Evolutionary conservation across 345 rosid genomes (phyloP).

Genomic region (Euphorbia lathyris): DNA sequence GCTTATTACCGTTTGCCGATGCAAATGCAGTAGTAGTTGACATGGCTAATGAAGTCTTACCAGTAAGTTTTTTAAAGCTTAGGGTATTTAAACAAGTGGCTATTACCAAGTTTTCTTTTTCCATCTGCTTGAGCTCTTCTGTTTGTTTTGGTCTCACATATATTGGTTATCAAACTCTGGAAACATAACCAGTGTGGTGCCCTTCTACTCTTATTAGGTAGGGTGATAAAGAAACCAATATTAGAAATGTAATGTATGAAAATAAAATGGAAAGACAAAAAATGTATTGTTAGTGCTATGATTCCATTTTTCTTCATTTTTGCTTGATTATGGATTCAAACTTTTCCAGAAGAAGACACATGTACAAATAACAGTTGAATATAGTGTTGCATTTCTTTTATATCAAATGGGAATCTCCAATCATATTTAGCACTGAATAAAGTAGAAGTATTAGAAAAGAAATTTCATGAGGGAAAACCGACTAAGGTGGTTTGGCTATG

Average conservation of each 20-base stretch:
- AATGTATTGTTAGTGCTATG: not conserved
- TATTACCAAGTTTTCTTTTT: too few species aligned
- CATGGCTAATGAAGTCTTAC: conserved; percentile 93
- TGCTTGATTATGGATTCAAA: not conserved
- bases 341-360: not conserved
- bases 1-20: conserved; percentile 90
- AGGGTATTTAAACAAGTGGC: not conserved
- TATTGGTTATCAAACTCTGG: too few species aligned
- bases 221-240: not conserved
- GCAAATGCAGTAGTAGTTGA: conserved; percentile 86
- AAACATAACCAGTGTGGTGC: too few species aligned
- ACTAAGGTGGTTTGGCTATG: too few species aligned
- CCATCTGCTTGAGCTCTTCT: too few species aligned
- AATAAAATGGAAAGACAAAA: not conserved
- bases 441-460: not conserved
- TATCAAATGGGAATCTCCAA: not conserved
- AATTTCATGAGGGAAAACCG: too few species aligned
- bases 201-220: too few species aligned
- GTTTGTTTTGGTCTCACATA: too few species aligned
- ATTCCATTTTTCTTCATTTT: not conserved
- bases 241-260: not conserved
- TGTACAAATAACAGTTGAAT: not conserved
- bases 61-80: conserved; percentile 47
- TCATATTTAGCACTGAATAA: not conserved
- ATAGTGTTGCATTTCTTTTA: not conserved